phyloP scores from a whole-genome alignment of 441 rosid genomes.

The Sinapis alba region DNA sequence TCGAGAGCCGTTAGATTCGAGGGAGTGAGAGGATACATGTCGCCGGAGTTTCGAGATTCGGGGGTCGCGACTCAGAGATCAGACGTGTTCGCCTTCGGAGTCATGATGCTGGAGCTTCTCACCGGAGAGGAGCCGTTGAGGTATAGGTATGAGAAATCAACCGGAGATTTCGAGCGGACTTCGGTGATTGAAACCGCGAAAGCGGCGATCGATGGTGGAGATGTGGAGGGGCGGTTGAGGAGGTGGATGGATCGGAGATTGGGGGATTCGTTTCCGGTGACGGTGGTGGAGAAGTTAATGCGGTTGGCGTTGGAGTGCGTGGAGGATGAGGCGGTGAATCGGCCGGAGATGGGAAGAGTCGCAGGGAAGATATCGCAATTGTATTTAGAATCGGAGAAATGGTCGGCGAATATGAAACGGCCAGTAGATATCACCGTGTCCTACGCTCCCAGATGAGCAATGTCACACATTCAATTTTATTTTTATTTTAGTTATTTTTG shows the following conservation, averaged over 20 bases:
- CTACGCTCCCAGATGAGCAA: slow-evolving; percentile 61
- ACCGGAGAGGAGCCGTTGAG: slow-evolving; percentile 79
- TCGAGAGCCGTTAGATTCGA: slow-evolving; percentile 50
- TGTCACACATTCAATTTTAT: not conserved
- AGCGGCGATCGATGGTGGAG: slow-evolving; percentile 42
- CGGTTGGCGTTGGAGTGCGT: slow-evolving; percentile 74
- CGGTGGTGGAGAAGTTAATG: slow-evolving; percentile 57
- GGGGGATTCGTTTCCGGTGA: slow-evolving; percentile 78
- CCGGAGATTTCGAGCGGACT: slow-evolving; percentile 53
- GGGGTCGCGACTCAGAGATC: slow-evolving; percentile 71
- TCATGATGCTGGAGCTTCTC: slow-evolving; percentile 68
- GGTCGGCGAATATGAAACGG: slow-evolving; percentile 53
- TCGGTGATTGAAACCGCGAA: slow-evolving; percentile 65
- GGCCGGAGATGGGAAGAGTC: slow-evolving; percentile 89
- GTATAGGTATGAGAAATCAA: slow-evolving; percentile 49
- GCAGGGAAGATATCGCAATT: slow-evolving; percentile 69
- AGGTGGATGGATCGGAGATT: slow-evolving; percentile 74
- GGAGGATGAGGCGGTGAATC: slow-evolving; percentile 53
- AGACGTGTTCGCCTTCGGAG: slow-evolving; percentile 78
- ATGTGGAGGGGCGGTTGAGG: slow-evolving; percentile 51
- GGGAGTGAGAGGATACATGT: slow-evolving; percentile 81
- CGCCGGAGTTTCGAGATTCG: slow-evolving; percentile 61
- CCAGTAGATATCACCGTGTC: slow-evolving; percentile 66
- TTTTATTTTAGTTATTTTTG: not conserved
- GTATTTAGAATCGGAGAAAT: slow-evolving; percentile 59